Evolutionary conservation across 768 basidiomycete species (phyloP).

Genomic region (Naematelia aurantialba): DNA sequence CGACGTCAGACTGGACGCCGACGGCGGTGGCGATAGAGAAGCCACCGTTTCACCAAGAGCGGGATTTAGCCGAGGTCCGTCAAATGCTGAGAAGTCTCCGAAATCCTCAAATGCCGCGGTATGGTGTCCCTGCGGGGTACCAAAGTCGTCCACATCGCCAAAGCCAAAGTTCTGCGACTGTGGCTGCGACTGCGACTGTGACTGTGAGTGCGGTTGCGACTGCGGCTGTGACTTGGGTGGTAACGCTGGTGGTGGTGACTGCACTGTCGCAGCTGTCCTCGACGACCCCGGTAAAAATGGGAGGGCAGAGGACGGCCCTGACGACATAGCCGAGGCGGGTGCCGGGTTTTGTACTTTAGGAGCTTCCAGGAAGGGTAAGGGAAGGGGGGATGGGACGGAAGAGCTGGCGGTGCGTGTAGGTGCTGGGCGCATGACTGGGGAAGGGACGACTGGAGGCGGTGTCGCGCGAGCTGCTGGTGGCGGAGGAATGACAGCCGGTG

Average conservation of each 20-base stretch:
- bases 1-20: too few species aligned
- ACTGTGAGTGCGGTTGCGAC: not conserved
- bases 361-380: slow-evolving; percentile 11
- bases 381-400: slow-evolving; percentile 17
- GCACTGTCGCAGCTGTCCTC: slow-evolving; percentile 6
- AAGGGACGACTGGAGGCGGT: slow-evolving; percentile 14
- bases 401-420: slow-evolving; percentile 1
- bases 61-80: too few species aligned
- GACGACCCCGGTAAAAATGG: slow-evolving; percentile 47
- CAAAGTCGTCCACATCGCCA: slow-evolving; percentile 49
- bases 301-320: slow-evolving; percentile 43
- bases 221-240: not conserved
- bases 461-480: slow-evolving; percentile 8
- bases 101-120: slow-evolving; percentile 47
- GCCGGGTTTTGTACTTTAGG: too few species aligned
- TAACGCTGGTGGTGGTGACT: not conserved
- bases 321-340: slow-evolving; percentile 20
- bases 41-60: too few species aligned
- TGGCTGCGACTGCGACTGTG: not conserved
- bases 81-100: slow-evolving; percentile 48
- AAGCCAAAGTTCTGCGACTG: slow-evolving; percentile 16
- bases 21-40: too few species aligned
- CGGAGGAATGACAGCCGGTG: not conserved
- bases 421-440: not conserved
- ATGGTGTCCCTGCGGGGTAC: slow-evolving; percentile 28